Base-by-base conservation (phyloP, 73 alveolate genomes). In the Paramecium bursaria region DNA sequence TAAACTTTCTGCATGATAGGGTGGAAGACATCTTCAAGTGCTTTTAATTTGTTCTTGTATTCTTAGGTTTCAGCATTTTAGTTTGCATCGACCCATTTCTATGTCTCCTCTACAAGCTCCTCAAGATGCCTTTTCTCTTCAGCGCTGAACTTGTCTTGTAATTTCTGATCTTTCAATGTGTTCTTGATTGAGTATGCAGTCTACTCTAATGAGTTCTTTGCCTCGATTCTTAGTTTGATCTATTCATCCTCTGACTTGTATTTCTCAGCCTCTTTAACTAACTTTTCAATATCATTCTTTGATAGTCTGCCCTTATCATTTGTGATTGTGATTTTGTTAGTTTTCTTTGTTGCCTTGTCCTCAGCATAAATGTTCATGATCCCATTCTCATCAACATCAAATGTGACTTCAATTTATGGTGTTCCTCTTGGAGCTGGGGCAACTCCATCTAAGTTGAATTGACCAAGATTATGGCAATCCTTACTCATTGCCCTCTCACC, bases 401-500 rank as follows among this genome's bases (percentile, higher is more conserved):
- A 96, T 46, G 99, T 90, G 51, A 95, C 97, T 85, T 92, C 95
- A 86, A 92, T 94, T 91, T 95, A 93, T 14, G 98, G 98, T 75
- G 87, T 96, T 49, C 97, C 99, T 90, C 98, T 88, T 50, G 98
- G 96, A 30, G 96, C 98, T 19, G 98, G 98, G 2, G 99, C 99
- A 53, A 97, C 90, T 30, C 95, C 96, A 42, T 86, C 92, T 35
- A 97, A 87, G 87, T 90, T 93, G 96, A 97, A 96, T 86, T 94
- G 87, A 49, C 99, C 99, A 51, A 97, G 94, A 50, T 86, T 80
- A 60, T 90, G 92, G 96, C 96, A 95, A 88, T 96, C 99, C 92
- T 94, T 94, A 75, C 97, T 86, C 96, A 95, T 85, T 74, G 89
- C 85, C 55, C 98, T 92, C 87, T 97, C 99, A n/a, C 99, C 99